A percentile compares a stretch with the other conserved stretches of the same genome.
Conservation (phyloP, 228 moss, liverwort and hornwort species). For the Sphagnum fallax region DNA sequence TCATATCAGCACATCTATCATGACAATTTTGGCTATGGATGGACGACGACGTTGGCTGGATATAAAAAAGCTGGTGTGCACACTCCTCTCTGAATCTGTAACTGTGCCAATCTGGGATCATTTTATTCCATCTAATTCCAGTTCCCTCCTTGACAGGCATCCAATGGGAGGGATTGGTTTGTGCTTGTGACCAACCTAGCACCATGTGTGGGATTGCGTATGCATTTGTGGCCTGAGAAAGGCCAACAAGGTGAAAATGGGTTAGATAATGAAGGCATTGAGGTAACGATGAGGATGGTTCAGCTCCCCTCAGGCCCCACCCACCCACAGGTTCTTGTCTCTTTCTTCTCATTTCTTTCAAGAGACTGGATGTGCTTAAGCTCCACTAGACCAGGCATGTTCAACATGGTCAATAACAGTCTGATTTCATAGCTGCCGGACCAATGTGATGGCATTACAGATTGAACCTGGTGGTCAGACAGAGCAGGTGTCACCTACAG, state of each 20-base stretch:
- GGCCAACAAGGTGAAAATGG: slow-evolving; percentile 33
- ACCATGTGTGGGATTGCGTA: slow-evolving; percentile 83
- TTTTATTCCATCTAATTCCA: no score
- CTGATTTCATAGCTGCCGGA: no score
- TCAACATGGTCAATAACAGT: no score
- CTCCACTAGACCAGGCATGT: no score
- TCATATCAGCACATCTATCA: slow-evolving; percentile 58
- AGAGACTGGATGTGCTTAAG: background rate
- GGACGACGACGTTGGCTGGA: slow-evolving; percentile 93
- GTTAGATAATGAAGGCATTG: slow-evolving; percentile 50
- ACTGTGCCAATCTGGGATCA: no score
- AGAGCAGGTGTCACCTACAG: slow-evolving; percentile 94
- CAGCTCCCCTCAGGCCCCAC: slow-evolving; percentile 89
- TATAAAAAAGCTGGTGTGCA: slow-evolving; percentile 76
- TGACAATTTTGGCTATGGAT: slow-evolving; percentile 98
- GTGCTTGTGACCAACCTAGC: slow-evolving; percentile 84
- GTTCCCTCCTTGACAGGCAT: slow-evolving; percentile 19
- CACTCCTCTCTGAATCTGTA: background rate
- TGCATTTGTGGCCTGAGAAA: slow-evolving; percentile 84
- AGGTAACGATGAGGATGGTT: slow-evolving; percentile 91
- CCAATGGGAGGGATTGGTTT: slow-evolving; percentile 49
- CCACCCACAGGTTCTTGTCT: slow-evolving; percentile 61
- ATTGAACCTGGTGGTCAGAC: slow-evolving; percentile 96
- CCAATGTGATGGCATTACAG: slow-evolving; percentile 18
- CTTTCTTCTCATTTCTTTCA: slow-evolving; percentile 4